These are phyloP conservation scores for Starmerella stigmatis DNA, from an alignment of 805 yeast genomes.

Conservation along the genomic window DNA sequence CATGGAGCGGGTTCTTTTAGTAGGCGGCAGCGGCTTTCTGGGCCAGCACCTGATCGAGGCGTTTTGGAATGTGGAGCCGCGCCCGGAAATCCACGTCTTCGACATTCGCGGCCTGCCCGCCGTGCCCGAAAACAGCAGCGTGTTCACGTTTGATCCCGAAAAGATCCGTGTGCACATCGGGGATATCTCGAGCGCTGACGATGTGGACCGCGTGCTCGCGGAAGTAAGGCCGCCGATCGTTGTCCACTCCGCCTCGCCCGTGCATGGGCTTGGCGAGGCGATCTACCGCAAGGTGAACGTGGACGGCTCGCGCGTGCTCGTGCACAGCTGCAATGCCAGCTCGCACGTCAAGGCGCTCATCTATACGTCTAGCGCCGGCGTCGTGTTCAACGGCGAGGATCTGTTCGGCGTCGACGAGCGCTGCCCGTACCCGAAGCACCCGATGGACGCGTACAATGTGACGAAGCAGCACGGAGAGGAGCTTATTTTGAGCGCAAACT, in stretches of 20 bases:
- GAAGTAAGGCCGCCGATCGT: conserved; percentile 56
- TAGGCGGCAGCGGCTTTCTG: conserved; percentile 95
- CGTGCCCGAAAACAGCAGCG: conserved; percentile 42
- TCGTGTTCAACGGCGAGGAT: conserved; percentile 90
- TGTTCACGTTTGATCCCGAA: conserved; percentile 56
- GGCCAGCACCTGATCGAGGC: conserved; percentile 87
- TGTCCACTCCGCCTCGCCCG: conserved; percentile 94
- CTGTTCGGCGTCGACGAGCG: conserved; percentile 84
- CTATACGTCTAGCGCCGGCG: conserved; percentile 96
- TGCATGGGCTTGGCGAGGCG: conserved; percentile 75
- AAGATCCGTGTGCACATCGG: conserved; percentile 61
- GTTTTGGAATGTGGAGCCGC: conserved; percentile 53
- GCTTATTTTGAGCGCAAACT: conserved; percentile 65
- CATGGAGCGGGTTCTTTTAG: conserved; percentile 55
- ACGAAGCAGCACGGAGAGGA: conserved; percentile 88
- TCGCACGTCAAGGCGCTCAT: conserved; percentile 55
- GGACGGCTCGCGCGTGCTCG: conserved; percentile 69
- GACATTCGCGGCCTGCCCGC: conserved; percentile 86
- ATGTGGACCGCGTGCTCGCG: conserved; percentile 53
- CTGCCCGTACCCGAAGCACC: conserved; percentile 82
- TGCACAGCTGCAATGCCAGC: conserved; percentile 46
- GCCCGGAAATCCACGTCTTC: conserved; percentile 71
- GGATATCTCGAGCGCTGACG: conserved; percentile 67
- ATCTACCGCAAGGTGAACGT: conserved; percentile 86
- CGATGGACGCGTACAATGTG: conserved; percentile 95